Conservation (phyloP, 2,329 filamentous ascomycete genomes). For the Arthrobotrys sinensis region DNA sequence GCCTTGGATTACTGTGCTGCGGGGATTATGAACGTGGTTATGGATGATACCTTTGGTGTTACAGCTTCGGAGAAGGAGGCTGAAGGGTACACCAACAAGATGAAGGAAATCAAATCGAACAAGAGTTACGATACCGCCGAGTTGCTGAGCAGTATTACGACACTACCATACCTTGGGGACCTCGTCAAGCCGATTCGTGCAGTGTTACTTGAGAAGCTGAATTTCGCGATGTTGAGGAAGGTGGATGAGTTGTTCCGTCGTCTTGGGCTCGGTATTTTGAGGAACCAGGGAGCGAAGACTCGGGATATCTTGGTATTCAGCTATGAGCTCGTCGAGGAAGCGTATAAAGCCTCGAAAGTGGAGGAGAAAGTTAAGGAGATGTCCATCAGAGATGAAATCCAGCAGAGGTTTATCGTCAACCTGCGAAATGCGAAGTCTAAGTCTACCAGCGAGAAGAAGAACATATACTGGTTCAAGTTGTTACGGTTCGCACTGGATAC, state of each 20-base stretch:
- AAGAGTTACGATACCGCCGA: conserved; percentile 99
- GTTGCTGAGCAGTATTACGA: conserved; percentile 85
- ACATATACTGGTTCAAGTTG: conserved; percentile 88
- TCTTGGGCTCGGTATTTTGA: conserved; percentile 84
- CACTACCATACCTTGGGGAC: conserved; percentile 79
- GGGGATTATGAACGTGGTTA: conserved; percentile 84
- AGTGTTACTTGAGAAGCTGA: conserved; percentile 86
- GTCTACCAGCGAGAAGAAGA: conserved; percentile 79
- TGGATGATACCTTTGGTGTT: conserved; percentile 97
- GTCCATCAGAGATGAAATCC: conserved; percentile 74
- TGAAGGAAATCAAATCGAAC: conserved; percentile 97
- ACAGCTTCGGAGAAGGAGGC: conserved; percentile 97
- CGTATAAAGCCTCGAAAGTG: conserved; percentile 77
- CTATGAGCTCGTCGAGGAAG: conserved; percentile 91
- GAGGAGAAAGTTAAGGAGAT: conserved; percentile 67
- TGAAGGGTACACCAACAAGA: conserved; percentile 92
- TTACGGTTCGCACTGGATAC: conserved; percentile 90
- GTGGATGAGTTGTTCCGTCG: conserved; percentile 89
- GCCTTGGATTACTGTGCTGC: conserved; percentile 90
- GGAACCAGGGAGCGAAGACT: conserved; percentile 83
- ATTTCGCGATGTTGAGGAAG: conserved; percentile 86
- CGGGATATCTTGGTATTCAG: conserved; percentile 92
- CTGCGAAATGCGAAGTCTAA: conserved; percentile 81
- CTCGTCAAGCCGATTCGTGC: conserved; percentile 84
- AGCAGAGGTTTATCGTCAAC: conserved; percentile 84